phyloP scores from a whole-genome alignment of 768 basidiomycete species.

The Gelatoporia subvermispora region DNA sequence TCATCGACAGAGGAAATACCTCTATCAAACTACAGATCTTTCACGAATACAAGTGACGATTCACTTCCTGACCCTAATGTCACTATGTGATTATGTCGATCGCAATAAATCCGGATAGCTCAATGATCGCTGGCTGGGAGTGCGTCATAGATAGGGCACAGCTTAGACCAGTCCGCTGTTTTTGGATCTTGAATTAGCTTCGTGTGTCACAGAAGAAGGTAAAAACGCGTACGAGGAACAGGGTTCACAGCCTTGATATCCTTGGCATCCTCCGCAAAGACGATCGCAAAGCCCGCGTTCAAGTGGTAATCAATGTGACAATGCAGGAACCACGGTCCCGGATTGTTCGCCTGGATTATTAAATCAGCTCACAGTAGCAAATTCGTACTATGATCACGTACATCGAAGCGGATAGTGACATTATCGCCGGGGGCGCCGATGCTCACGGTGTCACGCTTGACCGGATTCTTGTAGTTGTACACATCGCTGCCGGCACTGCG shows the following conservation, averaged over 20 bases:
- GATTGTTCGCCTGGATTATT: constrained; percentile 8
- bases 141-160: constrained; percentile 3
- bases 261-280: constrained; percentile 31
- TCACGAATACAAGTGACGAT: too few relatives aligned
- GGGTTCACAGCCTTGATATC: constrained; percentile 10
- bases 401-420: constrained; percentile 23
- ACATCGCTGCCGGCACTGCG: constrained; percentile 26
- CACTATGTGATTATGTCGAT: too few relatives aligned
- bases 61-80: too few relatives aligned
- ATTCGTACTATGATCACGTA: not conserved
- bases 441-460: constrained; percentile 28
- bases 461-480: constrained; percentile 33
- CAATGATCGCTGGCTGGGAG: constrained; percentile 5
- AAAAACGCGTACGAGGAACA: constrained; percentile 3
- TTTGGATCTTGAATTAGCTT: not conserved
- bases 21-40: too few relatives aligned
- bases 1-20: too few relatives aligned
- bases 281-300: constrained; percentile 33
- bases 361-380: too few relatives aligned
- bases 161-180: not conserved
- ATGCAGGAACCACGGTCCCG: constrained; percentile 10
- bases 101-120: too few relatives aligned
- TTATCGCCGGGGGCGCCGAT: constrained; percentile 18
- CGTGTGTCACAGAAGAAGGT: not conserved
- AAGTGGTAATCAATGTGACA: constrained; percentile 13